Evolutionary conservation across 2,329 filamentous ascomycete genomes (phyloP).

Genomic region (Elsinoe fawcettii): DNA sequence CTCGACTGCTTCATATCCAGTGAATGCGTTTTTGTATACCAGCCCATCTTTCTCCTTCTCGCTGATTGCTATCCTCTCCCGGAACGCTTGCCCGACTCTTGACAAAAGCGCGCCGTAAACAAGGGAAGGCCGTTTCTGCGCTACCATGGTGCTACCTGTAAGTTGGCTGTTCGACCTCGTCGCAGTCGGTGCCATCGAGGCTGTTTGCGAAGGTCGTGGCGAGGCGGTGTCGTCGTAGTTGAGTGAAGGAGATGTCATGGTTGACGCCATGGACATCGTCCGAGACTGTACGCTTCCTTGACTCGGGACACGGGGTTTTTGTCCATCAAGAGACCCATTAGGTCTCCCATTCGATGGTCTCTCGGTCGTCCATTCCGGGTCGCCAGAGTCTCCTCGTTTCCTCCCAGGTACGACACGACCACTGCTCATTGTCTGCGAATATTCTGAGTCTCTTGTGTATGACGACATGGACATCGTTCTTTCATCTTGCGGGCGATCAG

Average conservation of each 20-base stretch:
- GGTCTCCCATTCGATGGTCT: slow-evolving; percentile 15
- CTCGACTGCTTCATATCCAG: slow-evolving; percentile 90
- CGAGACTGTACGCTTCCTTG: slow-evolving; percentile 45
- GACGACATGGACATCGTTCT: slow-evolving; percentile 94
- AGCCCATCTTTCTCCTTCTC: slow-evolving; percentile 95
- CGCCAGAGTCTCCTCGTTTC: slow-evolving; percentile 47
- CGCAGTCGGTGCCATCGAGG: slow-evolving; percentile 23
- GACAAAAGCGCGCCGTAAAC: slow-evolving; percentile 92
- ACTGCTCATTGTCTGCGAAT: slow-evolving; percentile 84
- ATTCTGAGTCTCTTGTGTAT: slow-evolving; percentile 66
- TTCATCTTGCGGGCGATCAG: slow-evolving; percentile 76
- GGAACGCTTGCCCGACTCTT: slow-evolving; percentile 86
- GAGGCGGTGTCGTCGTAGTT: slow-evolving; percentile 22
- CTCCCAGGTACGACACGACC: slow-evolving; percentile 82
- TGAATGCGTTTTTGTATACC: slow-evolving; percentile 95
- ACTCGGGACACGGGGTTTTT: slow-evolving; percentile 22
- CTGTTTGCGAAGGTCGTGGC: slow-evolving; percentile 23
- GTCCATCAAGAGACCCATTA: slow-evolving; percentile 6
- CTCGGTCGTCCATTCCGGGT: slow-evolving; percentile 16
- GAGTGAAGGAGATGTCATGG: slow-evolving; percentile 48
- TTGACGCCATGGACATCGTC: slow-evolving; percentile 88
- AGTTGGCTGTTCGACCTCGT: slow-evolving; percentile 34
- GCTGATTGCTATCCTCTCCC: slow-evolving; percentile 74
- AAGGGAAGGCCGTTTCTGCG: slow-evolving; percentile 65
- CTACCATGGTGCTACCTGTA: slow-evolving; percentile 40